phyloP scores from a whole-genome alignment of 73 alveolate species.

The Paramecium sonneborni region DNA sequence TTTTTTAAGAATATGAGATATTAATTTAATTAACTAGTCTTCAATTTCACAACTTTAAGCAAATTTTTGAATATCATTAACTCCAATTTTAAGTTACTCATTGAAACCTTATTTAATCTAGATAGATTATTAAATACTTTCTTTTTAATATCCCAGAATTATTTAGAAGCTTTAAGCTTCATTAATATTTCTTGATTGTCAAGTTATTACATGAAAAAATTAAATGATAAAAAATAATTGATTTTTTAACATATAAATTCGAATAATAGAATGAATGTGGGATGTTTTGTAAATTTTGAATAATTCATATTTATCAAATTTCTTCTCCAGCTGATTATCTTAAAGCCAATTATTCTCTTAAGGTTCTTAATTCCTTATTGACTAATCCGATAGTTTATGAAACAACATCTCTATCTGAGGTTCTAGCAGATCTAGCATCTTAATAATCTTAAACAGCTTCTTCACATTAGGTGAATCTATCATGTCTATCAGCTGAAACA shows the following conservation, averaged over 20 bases:
- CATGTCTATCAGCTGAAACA: conserved; percentile 43
- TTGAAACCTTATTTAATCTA: not conserved
- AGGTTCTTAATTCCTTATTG: conserved; percentile 44
- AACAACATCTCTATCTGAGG: conserved; percentile 6
- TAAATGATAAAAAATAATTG: not conserved
- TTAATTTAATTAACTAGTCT: not conserved
- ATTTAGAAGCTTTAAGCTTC: not conserved
- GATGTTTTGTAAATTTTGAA: not conserved
- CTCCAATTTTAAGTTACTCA: not conserved
- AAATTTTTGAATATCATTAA: not conserved
- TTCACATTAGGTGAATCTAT: conserved; percentile 39
- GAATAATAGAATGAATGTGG: not conserved
- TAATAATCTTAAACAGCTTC: conserved; percentile 42
- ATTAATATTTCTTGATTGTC: not conserved
- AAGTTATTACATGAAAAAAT: not conserved
- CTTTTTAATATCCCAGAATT: conserved; percentile 1
- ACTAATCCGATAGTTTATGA: conserved; percentile 46
- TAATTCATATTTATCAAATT: not conserved
- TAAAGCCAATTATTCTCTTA: conserved; percentile 29
- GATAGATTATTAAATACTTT: not conserved
- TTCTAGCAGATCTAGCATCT: conserved; percentile 51
- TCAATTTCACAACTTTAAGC: conserved; percentile 35
- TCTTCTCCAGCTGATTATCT: conserved; percentile 20
- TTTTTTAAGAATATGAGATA: not conserved
- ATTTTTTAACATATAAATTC: not conserved